A percentile compares a stretch with the other conserved stretches of the same genome.
phyloP scores from a whole-genome alignment of 2,329 filamentous ascomycete genomes.

The Fusarium penzigii region DNA sequence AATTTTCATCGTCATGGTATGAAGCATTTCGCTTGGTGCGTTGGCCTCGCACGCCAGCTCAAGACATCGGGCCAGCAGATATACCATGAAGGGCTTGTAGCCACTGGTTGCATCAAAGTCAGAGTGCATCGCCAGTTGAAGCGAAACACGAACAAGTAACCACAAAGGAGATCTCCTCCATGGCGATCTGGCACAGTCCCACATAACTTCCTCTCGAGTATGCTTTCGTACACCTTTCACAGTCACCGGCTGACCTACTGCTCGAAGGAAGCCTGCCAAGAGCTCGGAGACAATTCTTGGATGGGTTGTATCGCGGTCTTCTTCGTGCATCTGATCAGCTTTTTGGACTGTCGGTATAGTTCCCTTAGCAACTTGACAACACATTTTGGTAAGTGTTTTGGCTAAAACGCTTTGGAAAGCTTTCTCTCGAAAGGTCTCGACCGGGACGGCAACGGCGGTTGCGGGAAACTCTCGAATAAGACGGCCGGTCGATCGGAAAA shows the following conservation, averaged over 20 bases:
- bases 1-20: slow-evolving; percentile 18
- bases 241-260: slow-evolving; percentile 31
- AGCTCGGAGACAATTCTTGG: slow-evolving; percentile 55
- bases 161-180: slow-evolving; percentile 57
- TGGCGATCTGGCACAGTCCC: slow-evolving; percentile 22
- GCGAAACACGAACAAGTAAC: slow-evolving; percentile 53
- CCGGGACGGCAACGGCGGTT: slow-evolving; percentile 1
- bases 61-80: slow-evolving; percentile 7
- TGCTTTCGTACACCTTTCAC: slow-evolving; percentile 45
- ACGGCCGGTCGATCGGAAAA: slow-evolving; percentile 8
- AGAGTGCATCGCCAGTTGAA: slow-evolving; percentile 40
- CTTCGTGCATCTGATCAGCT: slow-evolving; percentile 34
- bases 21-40: slow-evolving; percentile 6
- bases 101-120: neutral
- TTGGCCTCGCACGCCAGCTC: neutral
- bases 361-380: slow-evolving; percentile 23
- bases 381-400: slow-evolving; percentile 33
- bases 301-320: slow-evolving; percentile 49
- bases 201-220: slow-evolving; percentile 55
- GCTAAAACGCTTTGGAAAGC: slow-evolving; percentile 25
- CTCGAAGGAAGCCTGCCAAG: slow-evolving; percentile 40
- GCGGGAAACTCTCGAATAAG: slow-evolving; percentile 15
- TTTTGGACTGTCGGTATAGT: slow-evolving; percentile 36
- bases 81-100: slow-evolving; percentile 23
- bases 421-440: neutral